A percentile compares a stretch with the other conserved stretches of the same genome.
Conservation (phyloP, 2,329 filamentous ascomycete genomes). For the Pseudogymnoascus sp. region DNA sequence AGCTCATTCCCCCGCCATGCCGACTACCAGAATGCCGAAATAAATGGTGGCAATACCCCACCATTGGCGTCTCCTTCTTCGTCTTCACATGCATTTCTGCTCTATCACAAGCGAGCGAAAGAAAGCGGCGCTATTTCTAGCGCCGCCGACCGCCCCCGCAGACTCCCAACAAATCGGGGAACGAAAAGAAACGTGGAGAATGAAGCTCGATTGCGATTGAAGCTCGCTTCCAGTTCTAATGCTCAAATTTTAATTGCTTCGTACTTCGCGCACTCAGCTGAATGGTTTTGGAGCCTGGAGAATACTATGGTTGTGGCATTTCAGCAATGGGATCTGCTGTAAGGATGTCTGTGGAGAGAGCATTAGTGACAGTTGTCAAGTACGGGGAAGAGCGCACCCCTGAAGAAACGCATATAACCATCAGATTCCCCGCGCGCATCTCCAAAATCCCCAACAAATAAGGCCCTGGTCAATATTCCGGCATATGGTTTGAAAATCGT, state of each 20-base stretch:
- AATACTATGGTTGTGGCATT: neutral
- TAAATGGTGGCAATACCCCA: neutral
- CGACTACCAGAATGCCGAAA: neutral
- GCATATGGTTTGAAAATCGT: no score
- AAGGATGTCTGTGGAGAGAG: neutral
- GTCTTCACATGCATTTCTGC: neutral
- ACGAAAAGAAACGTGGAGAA: neutral
- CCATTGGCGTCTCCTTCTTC: neutral
- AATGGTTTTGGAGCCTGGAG: neutral
- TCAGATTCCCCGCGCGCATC: neutral
- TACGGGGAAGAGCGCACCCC: no score
- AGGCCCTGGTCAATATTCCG: neutral
- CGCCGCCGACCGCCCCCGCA: neutral
- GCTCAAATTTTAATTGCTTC: neutral
- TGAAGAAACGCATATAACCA: neutral
- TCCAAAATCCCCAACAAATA: neutral
- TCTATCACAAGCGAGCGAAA: neutral
- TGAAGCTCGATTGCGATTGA: neutral
- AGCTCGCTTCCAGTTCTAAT: neutral
- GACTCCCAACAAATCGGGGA: neutral
- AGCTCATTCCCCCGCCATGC: neutral
- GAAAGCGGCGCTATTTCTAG: neutral
- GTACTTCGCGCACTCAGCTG: neutral
- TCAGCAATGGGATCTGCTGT: neutral
- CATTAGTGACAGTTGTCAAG: neutral